These are phyloP conservation scores for Candolleomyces eurysporus DNA, from an alignment of 768 basidiomycete species.

Conservation along the genomic window DNA sequence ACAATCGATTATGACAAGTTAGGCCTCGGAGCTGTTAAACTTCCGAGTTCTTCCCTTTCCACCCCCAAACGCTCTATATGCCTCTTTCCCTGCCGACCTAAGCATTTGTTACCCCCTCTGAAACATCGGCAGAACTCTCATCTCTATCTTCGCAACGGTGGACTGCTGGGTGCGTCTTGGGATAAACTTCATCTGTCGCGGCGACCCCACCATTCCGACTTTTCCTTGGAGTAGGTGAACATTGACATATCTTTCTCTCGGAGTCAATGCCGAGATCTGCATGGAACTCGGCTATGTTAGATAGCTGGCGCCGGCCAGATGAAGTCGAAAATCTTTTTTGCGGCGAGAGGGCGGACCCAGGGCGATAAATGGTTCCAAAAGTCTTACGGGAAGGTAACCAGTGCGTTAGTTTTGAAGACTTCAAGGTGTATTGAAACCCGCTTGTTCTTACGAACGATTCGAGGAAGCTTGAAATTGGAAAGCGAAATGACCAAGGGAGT, in stretches of 20 bases:
- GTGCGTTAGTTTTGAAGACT: conserved; percentile 88
- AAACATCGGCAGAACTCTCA: conserved; percentile 92
- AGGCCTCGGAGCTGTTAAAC: too few relatives aligned
- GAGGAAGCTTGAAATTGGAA: conserved; percentile 81
- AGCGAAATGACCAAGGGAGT: conserved; percentile 90
- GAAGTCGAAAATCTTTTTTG: conserved; percentile 94
- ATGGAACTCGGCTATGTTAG: conserved; percentile 69
- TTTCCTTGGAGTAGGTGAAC: conserved; percentile 96
- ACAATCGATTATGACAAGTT: too few relatives aligned
- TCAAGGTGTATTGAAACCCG: conserved; percentile 87
- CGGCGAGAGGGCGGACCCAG: conserved; percentile 95
- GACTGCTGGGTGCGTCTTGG: conserved; percentile 91
- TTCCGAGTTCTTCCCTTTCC: conserved; percentile 3
- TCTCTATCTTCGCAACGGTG: conserved; percentile 95
- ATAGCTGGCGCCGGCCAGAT: conserved; percentile 79
- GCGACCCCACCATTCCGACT: conserved; percentile 95
- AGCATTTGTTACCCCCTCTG: conserved; percentile 19
- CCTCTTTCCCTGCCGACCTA: conserved; percentile 7
- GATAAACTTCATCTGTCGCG: conserved; percentile 82
- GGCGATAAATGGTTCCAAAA: too few relatives aligned
- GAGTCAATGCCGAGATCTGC: conserved; percentile 61
- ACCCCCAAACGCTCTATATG: conserved; percentile 8
- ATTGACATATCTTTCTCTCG: conserved; percentile 86
- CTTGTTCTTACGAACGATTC: conserved; percentile 83
- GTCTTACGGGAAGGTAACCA: too few relatives aligned